These are phyloP conservation scores for Nitzschia palea DNA, from an alignment of 108 stramenopile genomes.

Conservation along the genomic window DNA sequence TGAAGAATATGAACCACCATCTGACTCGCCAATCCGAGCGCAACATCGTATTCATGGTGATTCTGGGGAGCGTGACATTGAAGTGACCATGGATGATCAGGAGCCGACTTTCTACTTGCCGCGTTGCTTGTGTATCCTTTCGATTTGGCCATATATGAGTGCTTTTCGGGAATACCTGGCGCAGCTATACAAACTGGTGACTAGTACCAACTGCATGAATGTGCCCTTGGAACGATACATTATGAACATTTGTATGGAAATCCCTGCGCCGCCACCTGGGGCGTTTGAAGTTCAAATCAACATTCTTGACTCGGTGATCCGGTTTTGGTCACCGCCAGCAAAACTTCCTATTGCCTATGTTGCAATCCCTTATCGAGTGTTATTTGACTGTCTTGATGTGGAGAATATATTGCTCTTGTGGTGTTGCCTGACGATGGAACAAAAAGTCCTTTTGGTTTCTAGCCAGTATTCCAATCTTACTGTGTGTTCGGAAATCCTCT, in stretches of 20 bases:
- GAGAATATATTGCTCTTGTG: constrained; percentile 79
- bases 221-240: constrained; percentile 95
- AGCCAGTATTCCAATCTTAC: constrained; percentile 86
- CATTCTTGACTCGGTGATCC: constrained; percentile 71
- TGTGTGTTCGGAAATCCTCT: constrained; percentile 91
- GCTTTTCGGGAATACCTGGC: constrained; percentile 89
- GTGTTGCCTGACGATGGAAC: constrained; percentile 83
- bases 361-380: constrained; percentile 82
- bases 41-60: constrained; percentile 8
- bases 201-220: constrained; percentile 81
- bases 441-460: constrained; percentile 82
- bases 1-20: constrained; percentile 67
- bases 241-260: constrained; percentile 92
- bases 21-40: constrained; percentile 10
- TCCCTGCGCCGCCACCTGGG: constrained; percentile 96
- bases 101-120: constrained; percentile 72
- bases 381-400: constrained; percentile 91
- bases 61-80: constrained; percentile 36
- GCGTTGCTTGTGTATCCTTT: constrained; percentile 88
- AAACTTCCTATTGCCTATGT: constrained; percentile 94
- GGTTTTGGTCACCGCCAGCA: constrained; percentile 94
- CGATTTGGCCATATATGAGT: constrained; percentile 93
- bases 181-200: constrained; percentile 91
- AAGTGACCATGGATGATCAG: constrained; percentile 40
- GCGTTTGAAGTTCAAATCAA: constrained; percentile 83